Percentiles rank a stretch among this genome's conserved stretches.
Evolutionary conservation across 2,329 filamentous ascomycete genomes (phyloP).

Genomic region (Epichloe gansuensis): DNA sequence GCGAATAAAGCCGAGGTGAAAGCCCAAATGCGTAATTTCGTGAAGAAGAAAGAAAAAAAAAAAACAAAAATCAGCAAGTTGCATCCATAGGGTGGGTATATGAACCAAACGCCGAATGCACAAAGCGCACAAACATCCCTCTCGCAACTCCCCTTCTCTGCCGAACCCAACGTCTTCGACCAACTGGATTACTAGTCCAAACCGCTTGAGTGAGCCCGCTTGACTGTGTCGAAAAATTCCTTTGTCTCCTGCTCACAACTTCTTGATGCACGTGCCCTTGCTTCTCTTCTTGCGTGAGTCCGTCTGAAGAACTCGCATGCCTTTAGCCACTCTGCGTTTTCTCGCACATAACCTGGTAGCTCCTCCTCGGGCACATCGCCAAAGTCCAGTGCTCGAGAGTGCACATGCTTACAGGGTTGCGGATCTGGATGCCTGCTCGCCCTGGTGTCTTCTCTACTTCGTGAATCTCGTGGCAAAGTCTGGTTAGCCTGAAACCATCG

Average conservation of each 20-base stretch:
- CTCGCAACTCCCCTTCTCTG: background rate
- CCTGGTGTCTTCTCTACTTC: slow-evolving; percentile 7
- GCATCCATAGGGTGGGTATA: background rate
- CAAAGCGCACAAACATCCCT: background rate
- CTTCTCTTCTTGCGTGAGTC: background rate
- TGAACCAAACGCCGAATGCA: background rate
- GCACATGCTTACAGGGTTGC: slow-evolving; percentile 14
- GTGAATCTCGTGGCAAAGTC: background rate
- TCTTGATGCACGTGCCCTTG: slow-evolving; percentile 7
- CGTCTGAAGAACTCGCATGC: slow-evolving; percentile 27
- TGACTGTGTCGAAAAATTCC: slow-evolving; percentile 11
- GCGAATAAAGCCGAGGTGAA: background rate
- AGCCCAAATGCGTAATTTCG: background rate
- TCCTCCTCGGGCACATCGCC: slow-evolving; percentile 25
- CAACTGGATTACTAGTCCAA: background rate
- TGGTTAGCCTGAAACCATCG: slow-evolving; percentile 18
- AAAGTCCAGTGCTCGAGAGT: slow-evolving; percentile 22
- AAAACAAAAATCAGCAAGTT: background rate
- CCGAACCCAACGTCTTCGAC: background rate
- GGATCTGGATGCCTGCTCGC: slow-evolving; percentile 11
- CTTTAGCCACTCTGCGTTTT: slow-evolving; percentile 33
- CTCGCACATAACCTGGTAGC: slow-evolving; percentile 31
- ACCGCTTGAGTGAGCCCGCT: background rate
- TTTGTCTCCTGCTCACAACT: slow-evolving; percentile 13
- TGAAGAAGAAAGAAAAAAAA: background rate